A percentile compares a stretch with the other conserved stretches of the same genome.
Evolutionary conservation across 371 early-diverging fungal species (phyloP).

Genomic region (Mortierella polycephala): DNA sequence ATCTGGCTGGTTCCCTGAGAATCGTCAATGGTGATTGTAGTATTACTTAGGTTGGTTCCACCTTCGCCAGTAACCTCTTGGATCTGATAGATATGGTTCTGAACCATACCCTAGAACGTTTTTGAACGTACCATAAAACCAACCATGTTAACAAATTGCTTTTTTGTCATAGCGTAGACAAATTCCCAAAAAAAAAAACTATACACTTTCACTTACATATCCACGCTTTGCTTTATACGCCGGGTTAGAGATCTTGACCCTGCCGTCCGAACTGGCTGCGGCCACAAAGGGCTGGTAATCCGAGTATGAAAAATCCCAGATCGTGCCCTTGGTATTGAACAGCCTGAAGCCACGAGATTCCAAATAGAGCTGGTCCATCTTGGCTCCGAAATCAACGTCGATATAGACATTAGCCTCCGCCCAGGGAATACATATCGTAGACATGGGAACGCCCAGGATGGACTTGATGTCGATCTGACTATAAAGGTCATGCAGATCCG

Average conservation of each 20-base stretch:
- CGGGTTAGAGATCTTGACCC: constrained; percentile 34
- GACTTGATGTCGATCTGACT: constrained; percentile 29
- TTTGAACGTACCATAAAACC: neutral
- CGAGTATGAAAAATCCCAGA: constrained; percentile 46
- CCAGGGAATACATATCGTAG: constrained; percentile 31
- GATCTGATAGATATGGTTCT: constrained; percentile 37
- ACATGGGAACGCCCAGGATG: constrained; percentile 28
- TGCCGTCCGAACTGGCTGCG: constrained; percentile 41
- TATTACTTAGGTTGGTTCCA: too few species aligned
- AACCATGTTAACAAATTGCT: too few species aligned
- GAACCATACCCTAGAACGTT: constrained; percentile 32
- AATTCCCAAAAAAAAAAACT: neutral
- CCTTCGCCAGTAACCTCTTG: neutral
- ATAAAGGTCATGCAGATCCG: constrained; percentile 28
- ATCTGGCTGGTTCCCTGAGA: neutral
- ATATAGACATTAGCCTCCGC: constrained; percentile 29
- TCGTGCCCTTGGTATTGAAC: constrained; percentile 32
- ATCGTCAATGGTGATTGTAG: neutral
- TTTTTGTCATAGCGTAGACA: neutral
- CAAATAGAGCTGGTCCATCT: constrained; percentile 35
- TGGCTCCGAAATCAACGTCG: constrained; percentile 35
- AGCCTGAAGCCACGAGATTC: constrained; percentile 27
- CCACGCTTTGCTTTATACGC: constrained; percentile 34
- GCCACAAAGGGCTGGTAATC: constrained; percentile 47
- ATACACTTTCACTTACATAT: constrained; percentile 23